Evolutionary conservation across 306 rosid genomes (phyloP), one percentile per base, ranked within the genome.

Genomic region (Cucurbita moschata): DNA sequence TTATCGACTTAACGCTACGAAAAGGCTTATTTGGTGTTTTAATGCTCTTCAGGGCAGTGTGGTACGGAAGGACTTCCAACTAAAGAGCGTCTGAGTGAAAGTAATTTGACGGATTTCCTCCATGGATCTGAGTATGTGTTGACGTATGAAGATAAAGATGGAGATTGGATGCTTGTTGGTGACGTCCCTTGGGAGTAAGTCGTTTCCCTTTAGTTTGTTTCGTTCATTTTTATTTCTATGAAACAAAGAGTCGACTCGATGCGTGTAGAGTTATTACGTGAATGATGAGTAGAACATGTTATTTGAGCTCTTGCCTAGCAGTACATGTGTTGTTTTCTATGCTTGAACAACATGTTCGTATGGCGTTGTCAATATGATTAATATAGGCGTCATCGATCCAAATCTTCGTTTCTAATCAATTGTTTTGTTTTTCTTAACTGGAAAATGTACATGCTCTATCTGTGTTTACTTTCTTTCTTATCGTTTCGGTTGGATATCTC

Each of bases 151-250:
- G 99, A 94, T 82, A 91, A 78, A 81, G 99, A 94, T 74, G 96
- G 93, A 38, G 99, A 94, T 49, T 94, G 99, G 99, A 94, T 94
- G 99, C 96, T 94, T 66, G 99, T 89, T 59, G 97, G 97, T 64
- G 97, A 94, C 80, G 98, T 94, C 79, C 98, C 98, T 8, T 94
- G 98, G 98, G 87, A 77, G 98, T 94, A 86, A 76, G 97, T 65
- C 21, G 10, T 7, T 5, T 6, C 54, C 47, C 72, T 38, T 50
- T 4, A 12, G 12, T 1, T 60, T 62, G 63, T 67, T 66, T 55
- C 5, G n/a, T 40, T 37, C 38, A 23, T 30, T 30, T 30, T 30
- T 30, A 1, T 15, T 8, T 39, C 8, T 63, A 63, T 8, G 26
- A 63, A 63, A 16, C 69, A 63, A 19, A 43, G 50, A 65, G 10